phyloP scores from a whole-genome alignment of 306 rosid species.

The Trifolium subterraneum region DNA sequence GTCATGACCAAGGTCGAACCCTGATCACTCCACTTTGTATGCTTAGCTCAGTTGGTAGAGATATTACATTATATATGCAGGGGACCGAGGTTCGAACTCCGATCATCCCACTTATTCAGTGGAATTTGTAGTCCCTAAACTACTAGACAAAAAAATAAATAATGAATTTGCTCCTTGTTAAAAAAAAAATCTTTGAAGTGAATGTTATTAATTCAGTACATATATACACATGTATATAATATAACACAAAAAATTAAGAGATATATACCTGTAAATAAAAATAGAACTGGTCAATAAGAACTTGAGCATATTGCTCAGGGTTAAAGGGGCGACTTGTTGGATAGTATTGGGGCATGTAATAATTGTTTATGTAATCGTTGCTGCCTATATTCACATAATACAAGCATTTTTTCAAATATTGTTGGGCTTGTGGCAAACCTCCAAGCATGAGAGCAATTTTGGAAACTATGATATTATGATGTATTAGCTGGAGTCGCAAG shows the following conservation, averaged over 20 bases:
- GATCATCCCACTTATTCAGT: too few relatives aligned
- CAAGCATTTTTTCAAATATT: constrained; percentile 52
- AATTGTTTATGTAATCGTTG: constrained; percentile 67
- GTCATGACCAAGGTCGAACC: too few relatives aligned
- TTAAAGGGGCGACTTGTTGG: constrained; percentile 33
- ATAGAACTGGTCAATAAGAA: constrained; percentile 41
- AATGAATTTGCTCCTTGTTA: too few relatives aligned
- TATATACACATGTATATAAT: background rate
- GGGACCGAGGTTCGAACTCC: too few relatives aligned
- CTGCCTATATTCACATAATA: constrained; percentile 59
- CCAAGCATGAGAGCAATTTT: constrained; percentile 14
- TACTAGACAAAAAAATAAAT: too few relatives aligned
- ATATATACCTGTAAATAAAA: constrained; percentile 45
- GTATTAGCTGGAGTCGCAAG: constrained; percentile 41
- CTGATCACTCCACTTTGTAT: too few relatives aligned
- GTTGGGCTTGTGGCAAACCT: background rate
- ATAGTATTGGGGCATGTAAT: constrained; percentile 49
- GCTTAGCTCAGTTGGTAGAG: too few relatives aligned
- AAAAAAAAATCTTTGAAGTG: too few relatives aligned
- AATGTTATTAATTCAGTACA: background rate
- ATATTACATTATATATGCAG: too few relatives aligned
- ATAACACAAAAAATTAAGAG: too few relatives aligned
- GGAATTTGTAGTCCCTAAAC: too few relatives aligned
- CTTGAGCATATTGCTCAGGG: constrained; percentile 42
- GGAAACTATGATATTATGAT: constrained; percentile 40